Base-by-base conservation (phyloP, 305 asterid species). In the Stenogyne calaminthoides region DNA sequence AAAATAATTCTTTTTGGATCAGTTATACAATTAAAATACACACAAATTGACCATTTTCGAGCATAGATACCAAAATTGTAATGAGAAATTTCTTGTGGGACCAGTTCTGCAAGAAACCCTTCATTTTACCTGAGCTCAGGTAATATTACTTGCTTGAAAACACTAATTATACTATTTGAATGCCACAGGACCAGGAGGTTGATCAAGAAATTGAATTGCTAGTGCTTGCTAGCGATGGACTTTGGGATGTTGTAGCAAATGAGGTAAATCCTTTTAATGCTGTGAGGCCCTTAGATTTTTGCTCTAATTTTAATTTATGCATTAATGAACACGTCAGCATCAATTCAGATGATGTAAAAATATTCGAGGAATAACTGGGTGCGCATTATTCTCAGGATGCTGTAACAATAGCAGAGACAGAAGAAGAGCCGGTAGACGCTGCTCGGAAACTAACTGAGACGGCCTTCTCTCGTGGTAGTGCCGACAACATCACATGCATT, bases 211-310 rank as follows among this genome's bases (percentile, higher is more conserved):
- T 95, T 44, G 97, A 95, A 69, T 67, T 92, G 78, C 93, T 95
- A 10, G 97, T 95, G 78, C 95, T 95, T 76, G 98, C 97, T 16
- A 95, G 93, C 75, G 98, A 95, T 66, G 99, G 99, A 27, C 89
- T 95, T 22, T 95, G 99, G 99, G 99, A 95, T 73, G 99, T 95
- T 27, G 96, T 95, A 51, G 86, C 98, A 55, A 95, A 95, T 79
- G 98, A 92, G 98, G 99, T 89, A 58, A 55, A 72, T 76, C 49
- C 44, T 37, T 66, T 67, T 14, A 15, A 27, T 64, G 52, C 46
- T 40, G 9, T 1, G 54, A 46, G 18, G 54, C 8, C 54, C 61
- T 49, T 14, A 60, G 29, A 29, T 15, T 60, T 12, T 2, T 46
- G 49, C 27, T 58, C 10, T 18, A 51, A 20, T 56, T 77, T 36